Conservation (phyloP, 2,329 filamentous ascomycete genomes). For the Aspergillus sojae region DNA sequence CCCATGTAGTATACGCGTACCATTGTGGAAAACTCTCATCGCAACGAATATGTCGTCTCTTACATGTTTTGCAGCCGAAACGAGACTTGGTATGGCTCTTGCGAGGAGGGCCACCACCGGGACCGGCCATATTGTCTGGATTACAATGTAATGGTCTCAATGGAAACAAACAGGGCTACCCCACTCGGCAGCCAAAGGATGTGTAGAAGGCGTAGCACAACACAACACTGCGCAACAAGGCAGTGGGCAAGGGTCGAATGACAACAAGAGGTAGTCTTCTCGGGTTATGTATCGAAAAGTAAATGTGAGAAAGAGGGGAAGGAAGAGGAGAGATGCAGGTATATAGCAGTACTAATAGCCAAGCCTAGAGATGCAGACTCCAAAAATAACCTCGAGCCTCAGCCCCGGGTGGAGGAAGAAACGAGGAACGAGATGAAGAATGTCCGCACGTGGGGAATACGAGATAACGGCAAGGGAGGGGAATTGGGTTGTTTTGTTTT, state of each 20-base stretch:
- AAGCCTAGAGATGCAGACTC: slow-evolving; percentile 18
- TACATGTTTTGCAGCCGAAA: slow-evolving; percentile 98
- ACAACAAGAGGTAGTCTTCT: neutral
- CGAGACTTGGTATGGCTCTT: slow-evolving; percentile 97
- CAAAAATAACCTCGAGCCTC: slow-evolving; percentile 29
- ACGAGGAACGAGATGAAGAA: slow-evolving; percentile 19
- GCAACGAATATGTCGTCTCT: slow-evolving; percentile 94
- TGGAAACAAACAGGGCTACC: slow-evolving; percentile 2
- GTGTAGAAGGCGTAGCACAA: neutral
- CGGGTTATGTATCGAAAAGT: neutral
- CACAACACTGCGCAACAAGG: neutral
- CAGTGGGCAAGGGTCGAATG: neutral
- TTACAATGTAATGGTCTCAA: neutral
- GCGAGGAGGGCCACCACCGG: slow-evolving; percentile 87
- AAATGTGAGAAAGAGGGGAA: slow-evolving; percentile 8
- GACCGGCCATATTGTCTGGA: slow-evolving; percentile 72
- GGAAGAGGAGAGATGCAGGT: slow-evolving; percentile 11
- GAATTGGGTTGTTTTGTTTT: neutral
- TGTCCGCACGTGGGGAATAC: slow-evolving; percentile 30
- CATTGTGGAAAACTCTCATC: slow-evolving; percentile 98
- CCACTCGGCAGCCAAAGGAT: slow-evolving; percentile 1
- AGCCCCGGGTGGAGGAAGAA: slow-evolving; percentile 20
- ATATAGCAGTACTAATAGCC: slow-evolving; percentile 6
- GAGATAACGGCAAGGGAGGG: slow-evolving; percentile 26
- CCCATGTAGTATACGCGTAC: slow-evolving; percentile 55